Conservation (phyloP, 768 basidiomycete genomes). For the Kwoniella dendrophila region DNA sequence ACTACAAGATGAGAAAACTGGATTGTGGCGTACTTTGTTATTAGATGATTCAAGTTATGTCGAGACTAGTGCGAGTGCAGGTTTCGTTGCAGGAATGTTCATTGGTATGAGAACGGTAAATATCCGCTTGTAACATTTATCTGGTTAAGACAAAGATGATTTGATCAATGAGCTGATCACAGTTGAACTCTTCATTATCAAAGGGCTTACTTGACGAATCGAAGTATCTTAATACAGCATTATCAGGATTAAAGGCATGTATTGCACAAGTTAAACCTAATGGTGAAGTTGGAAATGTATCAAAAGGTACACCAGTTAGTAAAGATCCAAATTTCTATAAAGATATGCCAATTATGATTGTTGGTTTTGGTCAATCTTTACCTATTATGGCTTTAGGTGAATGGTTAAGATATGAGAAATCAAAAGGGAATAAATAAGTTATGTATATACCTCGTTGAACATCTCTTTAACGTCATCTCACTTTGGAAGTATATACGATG, state of each 20-base stretch:
- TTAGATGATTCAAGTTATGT: conserved; percentile 61
- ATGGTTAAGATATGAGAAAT: conserved; percentile 33
- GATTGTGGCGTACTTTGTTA: conserved; percentile 64
- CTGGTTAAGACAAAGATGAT: background rate
- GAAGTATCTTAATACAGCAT: conserved; percentile 24
- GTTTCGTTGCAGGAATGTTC: conserved; percentile 42
- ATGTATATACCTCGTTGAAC: no score
- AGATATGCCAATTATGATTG: conserved; percentile 60
- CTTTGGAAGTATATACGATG: no score
- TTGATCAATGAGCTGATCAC: background rate
- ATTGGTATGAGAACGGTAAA: conserved; percentile 35
- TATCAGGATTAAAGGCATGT: conserved; percentile 42
- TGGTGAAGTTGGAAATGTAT: conserved; percentile 61
- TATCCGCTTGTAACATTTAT: no score
- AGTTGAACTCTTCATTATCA: background rate
- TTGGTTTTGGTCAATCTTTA: conserved; percentile 64
- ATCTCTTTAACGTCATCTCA: no score
- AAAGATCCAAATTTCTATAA: conserved; percentile 61
- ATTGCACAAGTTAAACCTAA: conserved; percentile 59
- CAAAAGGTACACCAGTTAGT: conserved; percentile 63
- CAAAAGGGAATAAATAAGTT: background rate
- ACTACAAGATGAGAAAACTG: conserved; percentile 59
- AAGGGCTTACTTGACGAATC: conserved; percentile 22
- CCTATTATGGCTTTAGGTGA: conserved; percentile 51
- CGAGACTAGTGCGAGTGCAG: conserved; percentile 56